Base-by-base conservation (phyloP, 306 rosid species). In the Sophora flavescens region DNA sequence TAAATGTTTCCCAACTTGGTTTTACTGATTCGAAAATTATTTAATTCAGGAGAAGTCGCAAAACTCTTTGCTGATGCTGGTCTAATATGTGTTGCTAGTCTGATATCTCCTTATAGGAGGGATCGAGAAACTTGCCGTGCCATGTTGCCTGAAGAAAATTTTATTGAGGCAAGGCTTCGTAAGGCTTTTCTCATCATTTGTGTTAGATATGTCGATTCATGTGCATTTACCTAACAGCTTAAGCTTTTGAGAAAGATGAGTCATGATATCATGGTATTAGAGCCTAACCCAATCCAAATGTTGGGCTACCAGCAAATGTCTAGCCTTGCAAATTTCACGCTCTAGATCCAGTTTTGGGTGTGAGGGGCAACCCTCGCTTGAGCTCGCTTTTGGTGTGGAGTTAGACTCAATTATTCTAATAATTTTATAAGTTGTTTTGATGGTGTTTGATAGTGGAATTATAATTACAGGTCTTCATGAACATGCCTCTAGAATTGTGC, bases 11-110 rank as follows among this genome's bases (percentile, higher is more conserved):
- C 57, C 68, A 47, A 28, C 74, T 52, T 63, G 48, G 9, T 57
- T 77, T 52, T 58, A 73, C 76, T 84, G 71, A 78, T 74, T 44
- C 39, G 65, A 36, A 68, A 78, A 38, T 36, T 68, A 39, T 81
- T 64, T 12, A 67, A 60, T 77, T 72, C 85, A 90, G 97, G 96
- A 35, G 97, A 92, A 74, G 96, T 90, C 41, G 93, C 96, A 70
- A 90, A 86, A 77, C 91, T 90, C 61, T 92, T 92, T 81, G 91
- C 96, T 0, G 96, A 92, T 80, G 87, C 97, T 18, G 97, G 97
- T 75, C 68, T 92, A 75, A 75, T 90, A 64, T 87, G 90, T 63
- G 86, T 88, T 52, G 96, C 96, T 33, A 90, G 97, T 74, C 88
- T 92, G 80, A 92, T 92, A 77, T 92, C 96, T 77, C 97, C 97